A percentile compares a stretch with the other conserved stretches of the same genome.
Evolutionary conservation across 1,284 basidiomycete genomes (phyloP).

Genomic region (Apiotrichum veenhuisii): DNA sequence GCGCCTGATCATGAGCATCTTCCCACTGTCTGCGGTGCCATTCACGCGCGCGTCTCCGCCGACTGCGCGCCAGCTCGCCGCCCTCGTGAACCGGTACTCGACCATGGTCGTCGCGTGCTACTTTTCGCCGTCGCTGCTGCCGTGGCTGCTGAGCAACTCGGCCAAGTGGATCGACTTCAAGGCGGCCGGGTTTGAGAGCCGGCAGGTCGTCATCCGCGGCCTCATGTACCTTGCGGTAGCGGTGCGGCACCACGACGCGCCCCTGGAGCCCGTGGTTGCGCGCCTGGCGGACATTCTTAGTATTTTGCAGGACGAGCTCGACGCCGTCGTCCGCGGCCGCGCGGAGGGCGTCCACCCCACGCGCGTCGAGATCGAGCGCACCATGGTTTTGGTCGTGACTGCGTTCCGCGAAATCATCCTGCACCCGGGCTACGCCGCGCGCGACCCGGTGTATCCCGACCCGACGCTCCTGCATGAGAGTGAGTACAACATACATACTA

Average conservation of each 20-base stretch:
- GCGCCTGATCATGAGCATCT: conserved; percentile 71
- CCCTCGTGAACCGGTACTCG: conserved; percentile 80
- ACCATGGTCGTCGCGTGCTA: conserved; percentile 72
- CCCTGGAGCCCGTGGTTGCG: conserved; percentile 58
- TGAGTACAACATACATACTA: conserved; percentile 46
- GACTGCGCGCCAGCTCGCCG: conserved; percentile 62
- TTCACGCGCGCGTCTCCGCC: conserved; percentile 61
- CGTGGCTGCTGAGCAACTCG: conserved; percentile 56
- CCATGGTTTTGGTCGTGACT: conserved; percentile 58
- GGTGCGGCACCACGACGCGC: conserved; percentile 59
- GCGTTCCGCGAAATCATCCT: conserved; percentile 60
- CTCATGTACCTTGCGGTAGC: conserved; percentile 71
- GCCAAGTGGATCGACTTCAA: conserved; percentile 55
- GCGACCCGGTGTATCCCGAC: conserved; percentile 60
- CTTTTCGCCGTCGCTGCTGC: conserved; percentile 59
- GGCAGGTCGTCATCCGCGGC: conserved; percentile 70
- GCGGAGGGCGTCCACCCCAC: conserved; percentile 14
- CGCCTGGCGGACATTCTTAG: conserved; percentile 68
- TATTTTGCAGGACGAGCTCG: conserved; percentile 60
- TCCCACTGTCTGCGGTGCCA: conserved; percentile 62
- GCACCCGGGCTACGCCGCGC: conserved; percentile 11
- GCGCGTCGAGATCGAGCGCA: conserved; percentile 41
- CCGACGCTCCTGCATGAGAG: conserved; percentile 60
- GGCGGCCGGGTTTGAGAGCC: conserved; percentile 64
- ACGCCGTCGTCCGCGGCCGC: conserved; percentile 14